Evolutionary conservation across 2,329 filamentous ascomycete species (phyloP), one percentile per base, ranked within the genome.

Genomic region (Sclerotinia spermophila): DNA sequence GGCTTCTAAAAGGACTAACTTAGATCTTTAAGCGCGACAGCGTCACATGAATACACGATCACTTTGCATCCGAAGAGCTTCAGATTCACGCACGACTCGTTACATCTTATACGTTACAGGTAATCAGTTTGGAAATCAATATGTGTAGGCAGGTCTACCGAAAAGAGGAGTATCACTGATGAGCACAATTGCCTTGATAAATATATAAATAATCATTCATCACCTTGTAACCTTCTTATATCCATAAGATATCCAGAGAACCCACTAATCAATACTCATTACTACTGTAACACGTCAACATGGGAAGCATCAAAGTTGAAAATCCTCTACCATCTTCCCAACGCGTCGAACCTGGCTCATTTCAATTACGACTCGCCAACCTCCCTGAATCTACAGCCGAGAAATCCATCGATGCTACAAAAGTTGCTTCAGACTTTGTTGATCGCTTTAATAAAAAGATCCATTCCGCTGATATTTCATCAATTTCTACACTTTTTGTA

Each of bases 401-500:
- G 5, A 62, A 71, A 27, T 51, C 73, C 17, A 66, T 65, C 5
- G 67, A 78, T 69, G 62, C 73, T 19, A 68, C 72, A 21, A 48
- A 56, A 1, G 56, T 73, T 15, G 72, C 73, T 13, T 35, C 55
- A 13, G 45, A 68, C 42, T 78, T 75, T 71, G 59, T 75, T 24
- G 38, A 67, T 19, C 67, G 71, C 6, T 77, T 77, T 61, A 86
- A 86, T 74, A 71, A 78, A 11, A 77, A 78, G 0, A 71, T 88
- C 0, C 69, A 74, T 6, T 76, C 74, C 17, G 76, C 80, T 3
- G 79, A 86, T 67, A 76, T 81, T 56, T 51, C 73, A 2, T 75
- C 76, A 1, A 56, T 84, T 0, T 75, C 81, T 0, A 68, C 74
- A 1, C 78, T 86, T 5, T 84, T 87, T 60, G 75, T 81, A 3